These are phyloP conservation scores for Suhomyces sp. DNA, from an alignment of 805 yeast genomes.

Conservation along the genomic window DNA sequence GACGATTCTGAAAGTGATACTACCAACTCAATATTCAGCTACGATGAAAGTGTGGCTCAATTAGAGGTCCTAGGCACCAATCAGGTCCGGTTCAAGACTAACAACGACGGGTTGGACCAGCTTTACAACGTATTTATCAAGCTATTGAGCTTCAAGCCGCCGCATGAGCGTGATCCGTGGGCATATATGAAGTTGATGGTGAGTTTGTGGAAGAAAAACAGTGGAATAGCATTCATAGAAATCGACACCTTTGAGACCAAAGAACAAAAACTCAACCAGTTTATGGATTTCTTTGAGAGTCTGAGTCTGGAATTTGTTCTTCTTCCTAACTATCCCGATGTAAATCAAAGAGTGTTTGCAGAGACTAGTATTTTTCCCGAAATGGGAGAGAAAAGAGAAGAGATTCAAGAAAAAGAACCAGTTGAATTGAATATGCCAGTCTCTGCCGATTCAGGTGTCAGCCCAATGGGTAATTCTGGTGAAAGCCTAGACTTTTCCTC, in stretches of 20 bases:
- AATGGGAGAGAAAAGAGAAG: not conserved
- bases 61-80: not conserved
- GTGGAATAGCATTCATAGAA: slow-evolving; percentile 16
- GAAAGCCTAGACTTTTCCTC: not conserved
- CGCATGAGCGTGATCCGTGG: slow-evolving; percentile 8
- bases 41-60: slow-evolving; percentile 8
- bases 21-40: slow-evolving; percentile 20
- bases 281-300: slow-evolving; percentile 18
- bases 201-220: slow-evolving; percentile 18
- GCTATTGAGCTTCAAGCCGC: slow-evolving; percentile 16
- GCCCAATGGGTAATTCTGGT: too few relatives aligned
- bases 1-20: not conserved
- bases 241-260: slow-evolving; percentile 14
- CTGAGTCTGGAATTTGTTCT: slow-evolving; percentile 9
- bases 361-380: slow-evolving; percentile 19
- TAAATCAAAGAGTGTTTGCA: slow-evolving; percentile 13
- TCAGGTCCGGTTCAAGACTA: not conserved
- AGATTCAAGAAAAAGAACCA: not conserved
- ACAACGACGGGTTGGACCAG: slow-evolving; percentile 15
- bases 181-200: slow-evolving; percentile 22
- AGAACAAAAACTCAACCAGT: slow-evolving; percentile 15
- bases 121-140: slow-evolving; percentile 23
- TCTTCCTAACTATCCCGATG: slow-evolving; percentile 14
- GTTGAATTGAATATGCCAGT: too few relatives aligned
- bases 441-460: too few relatives aligned